Percentiles rank a stretch among this genome's conserved stretches.
Evolutionary conservation across 768 basidiomycete species (phyloP).

Genomic region (Tricholoma flavovirens): DNA sequence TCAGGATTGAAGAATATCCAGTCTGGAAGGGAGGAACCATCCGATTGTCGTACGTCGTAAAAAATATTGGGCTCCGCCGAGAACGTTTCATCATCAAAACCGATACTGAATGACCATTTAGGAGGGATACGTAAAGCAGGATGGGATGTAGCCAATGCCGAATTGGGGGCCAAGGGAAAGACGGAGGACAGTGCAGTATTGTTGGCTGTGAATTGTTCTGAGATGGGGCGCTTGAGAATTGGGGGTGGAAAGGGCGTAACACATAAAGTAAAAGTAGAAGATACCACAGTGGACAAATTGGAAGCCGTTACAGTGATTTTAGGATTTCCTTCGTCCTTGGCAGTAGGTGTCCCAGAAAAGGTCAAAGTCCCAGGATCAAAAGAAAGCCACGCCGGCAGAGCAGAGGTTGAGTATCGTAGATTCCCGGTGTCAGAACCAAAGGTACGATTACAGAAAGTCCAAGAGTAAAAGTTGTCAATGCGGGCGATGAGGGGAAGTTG

Average conservation of each 20-base stretch:
- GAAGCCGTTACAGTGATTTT: conserved; percentile 59
- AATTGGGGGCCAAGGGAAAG: conserved; percentile 54
- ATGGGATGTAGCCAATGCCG: conserved; percentile 44
- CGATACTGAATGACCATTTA: conserved; percentile 87
- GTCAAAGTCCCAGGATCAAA: conserved; percentile 59
- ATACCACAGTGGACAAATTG: conserved; percentile 44
- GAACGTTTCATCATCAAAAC: conserved; percentile 66
- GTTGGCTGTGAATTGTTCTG: conserved; percentile 51
- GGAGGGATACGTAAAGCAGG: conserved; percentile 71
- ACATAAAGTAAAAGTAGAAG: conserved; percentile 49
- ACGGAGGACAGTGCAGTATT: conserved; percentile 74
- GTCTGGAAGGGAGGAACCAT: conserved; percentile 65
- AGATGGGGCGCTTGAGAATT: conserved; percentile 45
- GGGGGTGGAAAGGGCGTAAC: conserved; percentile 53
- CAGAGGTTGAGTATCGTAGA: conserved; percentile 45
- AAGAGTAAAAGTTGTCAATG: conserved; percentile 55
- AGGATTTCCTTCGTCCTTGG: conserved; percentile 56
- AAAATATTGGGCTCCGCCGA: conserved; percentile 39
- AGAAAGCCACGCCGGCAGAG: conserved; percentile 69
- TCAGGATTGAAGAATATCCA: conserved; percentile 72
- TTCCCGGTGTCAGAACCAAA: conserved; percentile 47
- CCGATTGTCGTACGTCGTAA: conserved; percentile 58
- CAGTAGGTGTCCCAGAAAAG: conserved; percentile 65
- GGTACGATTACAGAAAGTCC: conserved; percentile 61
- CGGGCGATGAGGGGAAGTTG: conserved; percentile 83